phyloP scores from a whole-genome alignment of 148 eudicot species.

The Fagopyrum homotropicum region DNA sequence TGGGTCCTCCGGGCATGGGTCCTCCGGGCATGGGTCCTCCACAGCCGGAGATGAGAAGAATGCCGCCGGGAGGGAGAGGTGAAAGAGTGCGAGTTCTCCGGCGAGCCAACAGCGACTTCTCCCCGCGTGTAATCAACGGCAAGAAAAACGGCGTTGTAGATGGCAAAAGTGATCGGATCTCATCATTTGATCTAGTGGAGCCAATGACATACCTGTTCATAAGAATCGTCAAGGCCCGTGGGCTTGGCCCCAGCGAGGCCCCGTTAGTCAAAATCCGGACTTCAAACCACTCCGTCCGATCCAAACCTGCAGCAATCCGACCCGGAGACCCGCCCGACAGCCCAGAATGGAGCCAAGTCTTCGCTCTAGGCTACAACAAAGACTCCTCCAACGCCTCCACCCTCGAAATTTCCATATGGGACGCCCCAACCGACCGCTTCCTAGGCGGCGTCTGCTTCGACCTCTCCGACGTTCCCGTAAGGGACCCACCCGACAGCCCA shows the following conservation, averaged over 20 bases:
- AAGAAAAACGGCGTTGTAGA: conserved; percentile 16
- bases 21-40: conserved; percentile 6
- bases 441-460: conserved; percentile 95
- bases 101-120: conserved; percentile 41
- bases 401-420: conserved; percentile 82
- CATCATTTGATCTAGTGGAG: conserved; percentile 68
- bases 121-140: conserved; percentile 48
- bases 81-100: conserved; percentile 31
- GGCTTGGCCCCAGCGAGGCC: conserved; percentile 37
- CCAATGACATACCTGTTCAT: conserved; percentile 80
- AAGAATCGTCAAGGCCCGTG: conserved; percentile 71
- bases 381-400: conserved; percentile 31
- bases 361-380: conserved; percentile 47
- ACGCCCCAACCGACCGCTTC: conserved; percentile 53
- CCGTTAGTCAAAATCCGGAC: conserved; percentile 60
- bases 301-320: conserved; percentile 39
- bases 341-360: conserved; percentile 78
- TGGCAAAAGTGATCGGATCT: conserved; percentile 41
- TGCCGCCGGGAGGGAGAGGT: conserved; percentile 29
- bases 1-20: background rate
- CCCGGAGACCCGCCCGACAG: conserved; percentile 36
- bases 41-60: conserved; percentile 52
- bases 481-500: conserved; percentile 96
- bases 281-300: conserved; percentile 31
- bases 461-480: conserved; percentile 80